Evolutionary conservation across 768 basidiomycete species (phyloP), one percentile per base, ranked within the genome.

Genomic region (Gautieria morchelliformis): DNA sequence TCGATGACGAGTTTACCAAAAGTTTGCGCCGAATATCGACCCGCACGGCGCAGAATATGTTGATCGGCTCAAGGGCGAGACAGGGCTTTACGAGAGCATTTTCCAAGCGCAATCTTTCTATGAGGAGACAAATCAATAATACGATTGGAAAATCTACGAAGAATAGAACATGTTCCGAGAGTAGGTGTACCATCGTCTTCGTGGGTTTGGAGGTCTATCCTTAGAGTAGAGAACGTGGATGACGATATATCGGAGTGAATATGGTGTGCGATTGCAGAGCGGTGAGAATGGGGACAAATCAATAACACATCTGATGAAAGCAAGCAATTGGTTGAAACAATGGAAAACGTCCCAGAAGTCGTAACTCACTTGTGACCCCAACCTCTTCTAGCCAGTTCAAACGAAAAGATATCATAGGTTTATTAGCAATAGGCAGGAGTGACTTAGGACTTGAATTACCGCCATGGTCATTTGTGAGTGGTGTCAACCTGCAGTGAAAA

Each of bases 301-400:
- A 96, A 74, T 15, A 95, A 78, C 30, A 94, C 85, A 67, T 95
- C 93, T 95, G 53, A 19, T 48, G 41, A 33, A 0, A 37, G n/a
- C n/a, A n/a, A n/a, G n/a, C n/a, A n/a, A 45, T 42, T 57, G 51
- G 48, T 4, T 59, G 15, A 50, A 50, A 49, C 15, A 3, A 3
- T 10, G 45, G 19, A 56, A 47, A 58, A 33, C 40, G 40, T 53
- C 57, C n/a, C n/a, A n/a, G n/a, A 37, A 14, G 35, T 37, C 5
- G 19, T 22, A 14, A 64, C 74, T 45, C 54, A 87, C 93, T 91
- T 75, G 80, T 82, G 37, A 96, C 82, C 19, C 91, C 90, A 11
- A 91, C 84, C 42, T 87, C 80, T 63, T 95, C 89, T 30, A 97
- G 69, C 94, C 94, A 97, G 8, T 80, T 75, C 27, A 97, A 75